These are phyloP conservation scores for Huntiella decipiens DNA, from an alignment of 2,329 filamentous ascomycete genomes.

Conservation along the genomic window DNA sequence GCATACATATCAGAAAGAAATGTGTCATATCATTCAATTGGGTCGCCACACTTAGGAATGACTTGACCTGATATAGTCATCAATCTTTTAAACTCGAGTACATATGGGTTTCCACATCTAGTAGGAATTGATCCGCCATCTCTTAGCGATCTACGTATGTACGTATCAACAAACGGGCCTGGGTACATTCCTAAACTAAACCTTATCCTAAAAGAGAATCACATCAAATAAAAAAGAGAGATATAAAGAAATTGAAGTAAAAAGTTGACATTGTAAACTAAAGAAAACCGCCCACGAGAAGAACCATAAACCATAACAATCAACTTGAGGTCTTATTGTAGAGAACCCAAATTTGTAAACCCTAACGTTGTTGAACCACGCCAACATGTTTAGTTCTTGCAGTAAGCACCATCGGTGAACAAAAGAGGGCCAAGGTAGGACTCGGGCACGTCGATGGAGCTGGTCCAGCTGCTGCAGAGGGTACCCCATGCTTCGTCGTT, in stretches of 20 bases:
- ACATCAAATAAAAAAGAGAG: not conserved
- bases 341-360: not conserved
- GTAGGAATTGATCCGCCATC: too few relatives aligned
- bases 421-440: slow-evolving; percentile 15
- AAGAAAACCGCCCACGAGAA: not conserved
- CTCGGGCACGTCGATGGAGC: slow-evolving; percentile 13
- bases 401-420: slow-evolving; percentile 8
- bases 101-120: too few relatives aligned
- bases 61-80: too few relatives aligned
- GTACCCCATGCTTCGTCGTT: slow-evolving; percentile 13
- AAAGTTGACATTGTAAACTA: not conserved
- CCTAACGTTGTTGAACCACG: not conserved
- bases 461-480: slow-evolving; percentile 13
- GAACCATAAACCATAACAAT: not conserved
- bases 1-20: too few relatives aligned
- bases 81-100: too few relatives aligned
- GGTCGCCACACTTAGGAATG: too few relatives aligned
- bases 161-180: too few relatives aligned
- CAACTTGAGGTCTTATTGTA: not conserved
- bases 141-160: too few relatives aligned
- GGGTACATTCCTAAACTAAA: too few relatives aligned
- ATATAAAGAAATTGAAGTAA: not conserved
- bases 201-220: not conserved
- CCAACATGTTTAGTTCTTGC: slow-evolving; percentile 6
- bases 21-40: too few relatives aligned